Evolutionary conservation across 768 basidiomycete genomes (phyloP).

Genomic region (Mrakia hoshinonis): DNA sequence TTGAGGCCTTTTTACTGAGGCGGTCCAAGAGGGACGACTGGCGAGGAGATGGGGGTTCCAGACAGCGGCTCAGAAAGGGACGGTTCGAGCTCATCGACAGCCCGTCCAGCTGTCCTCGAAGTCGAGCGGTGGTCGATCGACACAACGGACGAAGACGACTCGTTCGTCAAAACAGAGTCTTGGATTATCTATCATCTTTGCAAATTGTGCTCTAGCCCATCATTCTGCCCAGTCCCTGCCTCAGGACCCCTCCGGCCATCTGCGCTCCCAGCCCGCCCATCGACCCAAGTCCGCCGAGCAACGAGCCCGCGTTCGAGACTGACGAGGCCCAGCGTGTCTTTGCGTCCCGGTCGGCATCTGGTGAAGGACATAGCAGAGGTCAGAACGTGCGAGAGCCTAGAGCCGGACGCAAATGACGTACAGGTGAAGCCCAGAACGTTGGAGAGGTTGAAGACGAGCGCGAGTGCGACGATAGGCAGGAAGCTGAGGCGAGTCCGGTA

Average conservation of each 20-base stretch:
- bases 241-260: conserved; percentile 69
- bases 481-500: too few relatives aligned
- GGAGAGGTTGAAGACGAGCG: conserved; percentile 89
- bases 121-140: too few relatives aligned
- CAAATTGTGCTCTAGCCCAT: conserved; percentile 45
- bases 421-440: conserved; percentile 97
- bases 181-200: too few relatives aligned
- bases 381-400: conserved; percentile 30
- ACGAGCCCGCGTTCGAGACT: conserved; percentile 54
- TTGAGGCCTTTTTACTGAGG: too few relatives aligned
- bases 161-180: too few relatives aligned
- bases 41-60: too few relatives aligned
- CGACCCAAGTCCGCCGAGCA: conserved; percentile 61
- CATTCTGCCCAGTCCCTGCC: conserved; percentile 67
- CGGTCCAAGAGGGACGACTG: too few relatives aligned
- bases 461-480: conserved; percentile 85
- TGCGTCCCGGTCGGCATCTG: conserved; percentile 64
- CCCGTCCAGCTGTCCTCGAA: too few relatives aligned
- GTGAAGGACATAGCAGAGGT: background rate
- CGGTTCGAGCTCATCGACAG: too few relatives aligned
- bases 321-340: conserved; percentile 82
- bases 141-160: too few relatives aligned
- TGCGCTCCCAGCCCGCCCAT: conserved; percentile 68
- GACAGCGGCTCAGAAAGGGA: too few relatives aligned
- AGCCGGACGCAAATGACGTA: conserved; percentile 40